Base-by-base conservation (phyloP, 2,329 filamentous ascomycete species). In the Lasiodiplodia hormozganensis region DNA sequence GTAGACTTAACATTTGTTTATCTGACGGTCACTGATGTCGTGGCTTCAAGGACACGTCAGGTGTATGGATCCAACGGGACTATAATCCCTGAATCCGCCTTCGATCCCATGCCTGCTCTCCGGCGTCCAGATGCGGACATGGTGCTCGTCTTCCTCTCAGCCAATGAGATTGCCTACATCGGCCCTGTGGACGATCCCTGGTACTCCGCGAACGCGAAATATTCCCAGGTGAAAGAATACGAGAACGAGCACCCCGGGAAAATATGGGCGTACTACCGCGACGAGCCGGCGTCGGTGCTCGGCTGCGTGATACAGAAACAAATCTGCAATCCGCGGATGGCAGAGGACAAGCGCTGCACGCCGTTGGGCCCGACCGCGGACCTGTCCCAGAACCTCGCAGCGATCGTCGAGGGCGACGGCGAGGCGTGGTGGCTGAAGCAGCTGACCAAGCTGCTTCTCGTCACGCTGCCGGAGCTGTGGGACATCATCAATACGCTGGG, bases 101-200 rank as follows among this genome's bases (percentile, higher is more conserved):
- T 38, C 4, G 10, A 12, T 8, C 31, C 38, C 2, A 62, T 62
- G 2, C 21, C 23, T 7, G 6, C 58, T 10, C 7, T 71, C 2
- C 28, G 16, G 8, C 38, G 57, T 10, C 6, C 16, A 8, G 68
- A 72, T 40, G 53, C 64, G 3, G 70, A 72, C 21, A 23, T 69
- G 11, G 14, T 38, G 12, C 16, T 69, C 5, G 16, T 70, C 11
- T 71, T 68, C 38, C 57, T 72, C 12, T 68, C 67, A n/a, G 69
- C 69, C 12, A 65, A 68, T 14, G 52, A 54, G 5, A 65, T 72
- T 5, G 40, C 11, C 12, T 71, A 68, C 53, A 23, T 34, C 3
- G 31, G 7, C 4, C 65, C 56, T 10, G 67, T 71, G 16, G 34
- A 65, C 38, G 72, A 73, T 47, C 69, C 71, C 3, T 71, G 68